Base-by-base conservation (phyloP, 1,139 yeast genomes). In the Debaryomycetaceae sp. region DNA sequence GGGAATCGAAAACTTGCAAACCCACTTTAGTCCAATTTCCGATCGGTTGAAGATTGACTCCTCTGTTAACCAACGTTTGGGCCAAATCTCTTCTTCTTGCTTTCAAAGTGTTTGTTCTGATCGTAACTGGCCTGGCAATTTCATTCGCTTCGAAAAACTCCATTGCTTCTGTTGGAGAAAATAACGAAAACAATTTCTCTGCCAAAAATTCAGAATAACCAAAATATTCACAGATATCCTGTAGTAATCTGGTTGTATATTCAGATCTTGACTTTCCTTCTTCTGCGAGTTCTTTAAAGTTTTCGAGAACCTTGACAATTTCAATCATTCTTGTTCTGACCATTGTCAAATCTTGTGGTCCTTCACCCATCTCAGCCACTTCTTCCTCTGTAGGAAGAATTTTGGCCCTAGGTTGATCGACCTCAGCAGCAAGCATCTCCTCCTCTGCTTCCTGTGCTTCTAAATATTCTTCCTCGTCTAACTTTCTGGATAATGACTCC, bases 1-100 rank as follows among this genome's bases (percentile, higher is more conserved):
- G 98, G 18, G 98, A 89, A 58, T 94, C 98, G 61, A 92, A 94
- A 39, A 94, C 82, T 65, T 94, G 98, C 50, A 94, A 73, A 46
- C 98, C 98, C 37, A 92, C 98, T 66, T 92, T 94, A 26, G 98
- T 89, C 99, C 99, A 94, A 31, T 87, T 73, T 34, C 98, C 98
- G 55, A 94, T 88, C 35, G 98, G 98, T 65, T 94, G 97, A 52
- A 94, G 74, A 61, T 92, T 94, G 44, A 92, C 98, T 58, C 99
- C 98, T 59, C 97, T 82, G 66, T 91, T 92, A 41, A 92, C 96
- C 47, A 94, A 77, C 11, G 92, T 82, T 63, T 94, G 98, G 2
- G 97, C 97, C 53, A 94, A 77, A 56, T 94, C 98, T 62, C 98
- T 80, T 65, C 98, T 85, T 67, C 96, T 83, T 5, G 98, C 87